These are phyloP conservation scores for Hortiboletus flavorubellus DNA, from an alignment of 768 basidiomycete species.

Conservation along the genomic window DNA sequence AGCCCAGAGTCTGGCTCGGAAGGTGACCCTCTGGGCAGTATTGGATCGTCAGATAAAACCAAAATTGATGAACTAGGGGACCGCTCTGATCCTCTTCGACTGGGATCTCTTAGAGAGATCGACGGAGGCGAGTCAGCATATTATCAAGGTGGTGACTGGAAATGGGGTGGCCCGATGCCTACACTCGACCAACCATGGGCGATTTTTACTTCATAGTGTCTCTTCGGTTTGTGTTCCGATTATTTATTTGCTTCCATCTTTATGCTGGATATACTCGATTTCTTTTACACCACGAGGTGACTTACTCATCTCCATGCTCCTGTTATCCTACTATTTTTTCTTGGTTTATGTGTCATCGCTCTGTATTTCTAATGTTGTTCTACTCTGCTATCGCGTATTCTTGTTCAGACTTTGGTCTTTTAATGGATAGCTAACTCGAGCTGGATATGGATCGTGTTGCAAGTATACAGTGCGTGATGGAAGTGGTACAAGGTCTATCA, in stretches of 20 bases:
- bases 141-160: constrained; percentile 57
- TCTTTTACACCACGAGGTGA: constrained; percentile 18
- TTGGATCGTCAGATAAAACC: constrained; percentile 44
- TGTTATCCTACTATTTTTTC: constrained; percentile 40
- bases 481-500: background rate
- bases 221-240: constrained; percentile 31
- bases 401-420: constrained; percentile 35
- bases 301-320: constrained; percentile 32
- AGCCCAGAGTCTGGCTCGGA: constrained; percentile 76
- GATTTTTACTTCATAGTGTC: constrained; percentile 44
- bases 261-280: constrained; percentile 41
- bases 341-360: constrained; percentile 43
- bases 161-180: constrained; percentile 70
- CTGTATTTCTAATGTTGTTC: constrained; percentile 62
- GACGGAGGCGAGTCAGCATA: constrained; percentile 74
- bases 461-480: constrained; percentile 11
- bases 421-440: constrained; percentile 28
- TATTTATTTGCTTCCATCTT: constrained; percentile 42
- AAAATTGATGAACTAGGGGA: constrained; percentile 51
- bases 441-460: constrained; percentile 9
- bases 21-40: constrained; percentile 47
- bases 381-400: constrained; percentile 51
- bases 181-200: constrained; percentile 70
- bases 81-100: constrained; percentile 48
- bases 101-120: constrained; percentile 65